Base-by-base conservation (phyloP, 768 basidiomycete species). In the Boletus subparvulus region DNA sequence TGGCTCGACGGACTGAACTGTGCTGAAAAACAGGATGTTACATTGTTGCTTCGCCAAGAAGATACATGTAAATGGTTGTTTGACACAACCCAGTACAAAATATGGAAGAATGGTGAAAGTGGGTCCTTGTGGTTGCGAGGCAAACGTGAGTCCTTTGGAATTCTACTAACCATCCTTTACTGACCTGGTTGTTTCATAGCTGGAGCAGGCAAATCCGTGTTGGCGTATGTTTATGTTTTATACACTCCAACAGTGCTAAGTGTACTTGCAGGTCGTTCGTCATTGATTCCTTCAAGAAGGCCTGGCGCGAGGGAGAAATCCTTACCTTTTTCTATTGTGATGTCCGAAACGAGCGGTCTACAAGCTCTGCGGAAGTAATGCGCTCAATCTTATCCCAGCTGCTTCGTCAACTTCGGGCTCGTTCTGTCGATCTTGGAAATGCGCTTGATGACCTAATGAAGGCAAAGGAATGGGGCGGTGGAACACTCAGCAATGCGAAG, bases 121-220 rank as follows among this genome's bases (percentile, higher is more conserved):
- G 6, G 6, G 12, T 53, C n/a, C 14, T 30, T 56, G 16, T 56
- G 56, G 56, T 12, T 56, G 10, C 56, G 51, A 11, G 56, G 51
- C 11, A 56, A 56, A 56, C 39, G 56, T 53, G 16, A 21, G 47
- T 21, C 16, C 2, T 11, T 4, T 7, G 10, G n/a, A 33, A 19
- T 17, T 3, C 21, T 8, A n/a, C 17, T 17, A 30, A 12, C 4
- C 16, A 21, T 8, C 1, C 13, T 49, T 28, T 12, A 19, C 47
- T 55, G 47, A 55, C 14, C n/a, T 17, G 21, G 16, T 35, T 12
- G 11, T 3, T 11, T 10, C 33, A 19, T 40, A 57, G 56, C 45
- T 42, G 56, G 56, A 3, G 51, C 56, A 2, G 56, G 52, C 6
- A 57, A 54, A 57, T 57, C 56, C 12, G 56, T 57, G 7, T 26